These are phyloP conservation scores for Opeltia flavorubescens DNA, from an alignment of 495 filamentous ascomycete species.

Conservation along the genomic window DNA sequence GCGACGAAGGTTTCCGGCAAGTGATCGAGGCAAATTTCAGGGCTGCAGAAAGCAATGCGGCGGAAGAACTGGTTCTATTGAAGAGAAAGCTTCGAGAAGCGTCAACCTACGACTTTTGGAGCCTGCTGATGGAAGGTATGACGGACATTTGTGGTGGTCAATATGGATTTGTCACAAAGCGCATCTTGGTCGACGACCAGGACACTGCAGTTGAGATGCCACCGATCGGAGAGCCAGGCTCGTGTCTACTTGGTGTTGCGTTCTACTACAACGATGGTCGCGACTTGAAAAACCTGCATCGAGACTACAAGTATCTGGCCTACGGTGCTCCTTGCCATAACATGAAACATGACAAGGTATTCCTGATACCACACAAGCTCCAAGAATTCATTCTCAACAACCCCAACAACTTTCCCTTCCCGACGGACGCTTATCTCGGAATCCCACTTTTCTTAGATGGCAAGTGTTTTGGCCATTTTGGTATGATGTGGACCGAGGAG, in stretches of 20 bases:
- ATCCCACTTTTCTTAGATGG: slow-evolving; percentile 57
- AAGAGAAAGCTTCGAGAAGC: slow-evolving; percentile 43
- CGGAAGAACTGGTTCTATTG: slow-evolving; percentile 46
- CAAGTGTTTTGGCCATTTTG: slow-evolving; percentile 62
- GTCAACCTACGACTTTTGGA: slow-evolving; percentile 52
- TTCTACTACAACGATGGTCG: slow-evolving; percentile 57
- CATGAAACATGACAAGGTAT: slow-evolving; percentile 64
- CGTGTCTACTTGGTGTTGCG: slow-evolving; percentile 51
- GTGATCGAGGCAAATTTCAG: slow-evolving; percentile 33
- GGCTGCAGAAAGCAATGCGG: slow-evolving; percentile 42
- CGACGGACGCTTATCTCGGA: slow-evolving; percentile 55
- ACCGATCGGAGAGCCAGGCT: slow-evolving; percentile 38
- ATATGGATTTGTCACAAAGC: slow-evolving; percentile 56
- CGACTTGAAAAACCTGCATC: slow-evolving; percentile 36
- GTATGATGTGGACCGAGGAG: slow-evolving; percentile 57
- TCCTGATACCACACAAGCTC: slow-evolving; percentile 52
- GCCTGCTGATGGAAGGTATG: slow-evolving; percentile 49
- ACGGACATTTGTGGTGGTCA: slow-evolving; percentile 50
- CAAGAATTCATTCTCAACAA: slow-evolving; percentile 44
- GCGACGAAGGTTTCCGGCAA: slow-evolving; percentile 35
- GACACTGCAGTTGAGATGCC: slow-evolving; percentile 39
- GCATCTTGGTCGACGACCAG: slow-evolving; percentile 47
- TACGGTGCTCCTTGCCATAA: slow-evolving; percentile 50
- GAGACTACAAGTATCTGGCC: slow-evolving; percentile 49
- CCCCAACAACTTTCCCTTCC: slow-evolving; percentile 43